Base-by-base conservation (phyloP, 2,329 filamentous ascomycete genomes). In the Penicillium sp. region DNA sequence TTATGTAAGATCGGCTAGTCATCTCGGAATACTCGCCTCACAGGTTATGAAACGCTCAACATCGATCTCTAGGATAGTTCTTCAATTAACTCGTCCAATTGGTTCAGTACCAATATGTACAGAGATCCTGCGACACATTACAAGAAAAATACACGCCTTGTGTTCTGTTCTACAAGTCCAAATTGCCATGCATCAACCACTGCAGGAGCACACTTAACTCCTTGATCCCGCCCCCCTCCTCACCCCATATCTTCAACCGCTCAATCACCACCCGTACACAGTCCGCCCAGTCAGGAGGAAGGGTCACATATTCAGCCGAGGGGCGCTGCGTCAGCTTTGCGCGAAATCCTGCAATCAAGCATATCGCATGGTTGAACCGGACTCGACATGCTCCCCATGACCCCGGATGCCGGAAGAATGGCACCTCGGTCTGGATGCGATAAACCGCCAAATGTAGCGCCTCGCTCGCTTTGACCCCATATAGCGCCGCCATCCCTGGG, bases 321-420 rank as follows among this genome's bases (percentile, higher is more conserved):
- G 57, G 53, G 9, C 61, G 35, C 31, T 61, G 59, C 41, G 53
- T 54, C 10, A 61, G 21, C 50, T 68, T 68, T 17, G 63, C 63
- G 5, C 65, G 59, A 13, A 65, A 67, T 48, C 57, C 66, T 23
- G 66, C 66, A 52, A 68, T 61, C 17, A 68, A 53, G 43, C 66
- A 68, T 23, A 67, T 49, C 31, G 66, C 65, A 50, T 68, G 66
- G 44, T 68, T 68, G 27, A 68, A 68, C n/a, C 66, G 62, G 15
- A 68, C 66, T 19, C 66, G 62, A 55, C 66, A 68, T 12, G 65
- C 66, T 35, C 66, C 66, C 66, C 66, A 68, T 19, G 65, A 67
- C 19, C 66, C 66, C 17, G 66, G 66, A 51, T 68, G 66, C 39
- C 66, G 60, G 54, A 68, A 68, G 36, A 67, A 68, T 41, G 66